Evolutionary conservation across 768 basidiomycete genomes (phyloP), one percentile per base, ranked within the genome.

Genomic region (Amanita phalloides): DNA sequence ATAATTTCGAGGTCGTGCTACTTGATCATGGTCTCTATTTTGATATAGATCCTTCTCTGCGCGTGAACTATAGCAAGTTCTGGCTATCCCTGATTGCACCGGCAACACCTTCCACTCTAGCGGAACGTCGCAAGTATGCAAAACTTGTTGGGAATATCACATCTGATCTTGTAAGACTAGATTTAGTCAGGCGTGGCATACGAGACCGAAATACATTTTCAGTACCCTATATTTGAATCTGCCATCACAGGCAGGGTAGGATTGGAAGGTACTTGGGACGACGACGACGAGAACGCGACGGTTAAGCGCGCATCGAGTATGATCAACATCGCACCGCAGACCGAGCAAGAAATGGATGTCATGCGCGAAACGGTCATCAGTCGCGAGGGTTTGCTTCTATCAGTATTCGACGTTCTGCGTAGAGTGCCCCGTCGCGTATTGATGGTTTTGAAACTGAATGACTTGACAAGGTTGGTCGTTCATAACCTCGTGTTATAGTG

Each of bases 21-120:
- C 72, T 99, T 54, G 96, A 99, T 61, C 94, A 97, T 57, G 95
- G 90, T 3, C 70, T 92, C 14, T 95, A 97, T 66, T 97, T 97
- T 58, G 93, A 96, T 61, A 72, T 99, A 3, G 84, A 90, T 51
- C 69, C 79, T 17, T 73, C 83, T 38, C 70, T 98, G 4, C 81
- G 94, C 21, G 74, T 89, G 47, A 87, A 90, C 63, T 90, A 90
- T 60, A 76, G 84, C 72, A 82, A 84, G 70, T 75, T 98, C 44
- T 98, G 94, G 95, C 68, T 99, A 42, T 82, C 91, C 8, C 72
- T 99, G 14, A 88, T 98, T 49, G 77, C 81, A 1, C 75, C 77
- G 17, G 80, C 85, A 13, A 82, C 90, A 0, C 72, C 82, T 0
- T 60, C 75, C 35, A 83, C 79, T 11, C 75, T 75, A 23, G 73